phyloP scores from a whole-genome alignment of 148 eudicot genomes.

The Cornus suecica region DNA sequence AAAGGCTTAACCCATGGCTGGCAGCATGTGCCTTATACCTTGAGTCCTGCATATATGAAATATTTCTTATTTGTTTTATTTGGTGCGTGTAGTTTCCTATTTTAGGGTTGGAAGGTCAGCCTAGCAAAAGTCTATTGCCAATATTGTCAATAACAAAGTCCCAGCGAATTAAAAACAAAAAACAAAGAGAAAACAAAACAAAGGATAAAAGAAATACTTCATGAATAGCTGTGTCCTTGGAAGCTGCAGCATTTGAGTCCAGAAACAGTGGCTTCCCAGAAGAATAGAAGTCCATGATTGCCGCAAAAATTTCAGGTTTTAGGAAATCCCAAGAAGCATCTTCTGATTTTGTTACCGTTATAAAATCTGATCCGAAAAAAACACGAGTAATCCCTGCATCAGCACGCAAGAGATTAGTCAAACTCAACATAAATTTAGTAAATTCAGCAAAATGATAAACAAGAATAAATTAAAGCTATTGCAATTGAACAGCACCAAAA shows the following conservation, averaged over 20 bases:
- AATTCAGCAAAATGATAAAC: too few relatives aligned
- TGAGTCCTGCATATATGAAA: too few relatives aligned
- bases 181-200: not conserved
- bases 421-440: too few relatives aligned
- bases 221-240: constrained; percentile 87
- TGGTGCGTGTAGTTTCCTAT: too few relatives aligned
- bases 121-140: not conserved
- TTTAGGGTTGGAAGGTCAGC: not conserved
- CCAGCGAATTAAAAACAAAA: not conserved
- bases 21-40: too few relatives aligned
- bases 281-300: constrained; percentile 91
- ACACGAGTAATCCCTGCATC: constrained; percentile 80
- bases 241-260: constrained; percentile 71
- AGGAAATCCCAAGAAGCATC: constrained; percentile 80
- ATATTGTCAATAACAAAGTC: not conserved
- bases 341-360: constrained; percentile 90
- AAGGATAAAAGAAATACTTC: constrained; percentile 43
- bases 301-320: constrained; percentile 91
- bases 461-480: too few relatives aligned
- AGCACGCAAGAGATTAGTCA: not conserved
- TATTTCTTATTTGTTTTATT: too few relatives aligned
- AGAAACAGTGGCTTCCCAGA: constrained; percentile 85
- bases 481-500: too few relatives aligned
- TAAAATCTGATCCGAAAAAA: constrained; percentile 91
- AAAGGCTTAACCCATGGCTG: too few relatives aligned